A percentile compares a stretch with the other conserved stretches of the same genome.
These are phyloP conservation scores for Agrostemma githago DNA, from an alignment of 148 eudicot species.

Conservation along the genomic window DNA sequence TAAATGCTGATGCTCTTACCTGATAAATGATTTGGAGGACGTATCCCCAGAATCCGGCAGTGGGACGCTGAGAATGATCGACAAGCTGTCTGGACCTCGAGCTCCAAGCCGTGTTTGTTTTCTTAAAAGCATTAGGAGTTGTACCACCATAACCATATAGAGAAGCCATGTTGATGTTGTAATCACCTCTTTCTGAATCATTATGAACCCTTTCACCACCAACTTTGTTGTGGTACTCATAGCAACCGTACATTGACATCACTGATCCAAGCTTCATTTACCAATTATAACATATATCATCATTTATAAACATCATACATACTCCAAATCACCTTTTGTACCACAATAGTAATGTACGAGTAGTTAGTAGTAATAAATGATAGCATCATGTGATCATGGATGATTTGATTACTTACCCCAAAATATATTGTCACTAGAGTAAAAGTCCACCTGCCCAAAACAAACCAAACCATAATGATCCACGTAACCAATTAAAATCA, in stretches of 20 bases:
- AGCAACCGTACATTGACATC: slow-evolving; percentile 77
- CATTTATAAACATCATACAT: neutral
- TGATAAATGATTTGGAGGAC: slow-evolving; percentile 71
- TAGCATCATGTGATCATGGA: neutral
- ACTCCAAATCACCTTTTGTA: neutral
- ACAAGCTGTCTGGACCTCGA: slow-evolving; percentile 24
- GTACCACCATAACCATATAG: slow-evolving; percentile 15
- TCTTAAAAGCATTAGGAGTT: slow-evolving; percentile 27
- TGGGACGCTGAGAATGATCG: slow-evolving; percentile 28
- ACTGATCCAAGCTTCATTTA: slow-evolving; percentile 61
- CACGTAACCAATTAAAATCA: slow-evolving; percentile 5
- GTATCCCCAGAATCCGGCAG: slow-evolving; percentile 79
- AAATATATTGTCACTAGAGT: slow-evolving; percentile 72
- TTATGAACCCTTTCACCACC: slow-evolving; percentile 38
- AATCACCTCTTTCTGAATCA: slow-evolving; percentile 48
- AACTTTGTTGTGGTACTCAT: slow-evolving; percentile 45
- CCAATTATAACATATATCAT: neutral
- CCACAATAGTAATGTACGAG: neutral
- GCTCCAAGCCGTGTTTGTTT: neutral
- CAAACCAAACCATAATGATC: neutral
- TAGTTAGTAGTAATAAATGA: neutral
- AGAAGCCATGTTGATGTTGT: slow-evolving; percentile 10
- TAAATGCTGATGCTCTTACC: slow-evolving; percentile 26
- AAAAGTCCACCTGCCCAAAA: slow-evolving; percentile 78
- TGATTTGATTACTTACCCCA: slow-evolving; percentile 51